Conservation (phyloP, 441 rosid genomes). For the Dalechampia spathulata region DNA sequence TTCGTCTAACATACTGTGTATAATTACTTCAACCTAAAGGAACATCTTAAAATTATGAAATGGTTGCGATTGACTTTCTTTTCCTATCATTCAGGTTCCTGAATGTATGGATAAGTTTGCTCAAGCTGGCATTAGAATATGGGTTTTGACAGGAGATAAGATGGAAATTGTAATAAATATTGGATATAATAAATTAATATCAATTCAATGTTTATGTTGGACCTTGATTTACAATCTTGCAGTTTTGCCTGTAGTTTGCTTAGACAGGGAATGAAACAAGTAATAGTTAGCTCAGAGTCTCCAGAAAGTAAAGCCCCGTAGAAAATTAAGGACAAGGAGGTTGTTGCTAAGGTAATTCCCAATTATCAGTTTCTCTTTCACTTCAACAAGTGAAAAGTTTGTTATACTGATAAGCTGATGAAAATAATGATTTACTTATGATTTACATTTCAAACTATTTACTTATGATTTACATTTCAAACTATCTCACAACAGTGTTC, state of each 20-base stretch:
- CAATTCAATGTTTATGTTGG: slow-evolving; percentile 6
- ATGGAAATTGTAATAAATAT: slow-evolving; percentile 99
- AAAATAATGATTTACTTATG: not conserved
- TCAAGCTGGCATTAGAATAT: slow-evolving; percentile 83
- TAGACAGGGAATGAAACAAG: slow-evolving; percentile 91
- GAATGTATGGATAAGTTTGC: slow-evolving; percentile 99
- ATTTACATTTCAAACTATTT: no score
- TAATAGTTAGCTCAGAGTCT: slow-evolving; percentile 70
- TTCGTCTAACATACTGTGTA: not conserved
- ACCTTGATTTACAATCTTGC: slow-evolving; percentile 27
- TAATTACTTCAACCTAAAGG: not conserved
- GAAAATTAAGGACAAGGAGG: slow-evolving; percentile 59
- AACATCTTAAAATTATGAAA: not conserved
- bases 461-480: not conserved
- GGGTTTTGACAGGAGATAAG: slow-evolving; percentile 98
- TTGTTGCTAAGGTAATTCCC: slow-evolving; percentile 43
- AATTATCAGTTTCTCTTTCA: not conserved
- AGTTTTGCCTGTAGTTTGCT: slow-evolving; percentile 95
- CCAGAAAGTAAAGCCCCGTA: slow-evolving; percentile 51
- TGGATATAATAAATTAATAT: slow-evolving; percentile 40
- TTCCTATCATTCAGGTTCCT: slow-evolving; percentile 52
- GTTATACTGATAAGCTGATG: not conserved
- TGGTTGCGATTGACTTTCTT: slow-evolving; percentile 5
- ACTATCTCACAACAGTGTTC: not conserved
- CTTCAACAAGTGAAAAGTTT: not conserved